These are phyloP conservation scores for Pseudopithomyces maydicus DNA, from an alignment of 2,329 filamentous ascomycete genomes.

Conservation along the genomic window DNA sequence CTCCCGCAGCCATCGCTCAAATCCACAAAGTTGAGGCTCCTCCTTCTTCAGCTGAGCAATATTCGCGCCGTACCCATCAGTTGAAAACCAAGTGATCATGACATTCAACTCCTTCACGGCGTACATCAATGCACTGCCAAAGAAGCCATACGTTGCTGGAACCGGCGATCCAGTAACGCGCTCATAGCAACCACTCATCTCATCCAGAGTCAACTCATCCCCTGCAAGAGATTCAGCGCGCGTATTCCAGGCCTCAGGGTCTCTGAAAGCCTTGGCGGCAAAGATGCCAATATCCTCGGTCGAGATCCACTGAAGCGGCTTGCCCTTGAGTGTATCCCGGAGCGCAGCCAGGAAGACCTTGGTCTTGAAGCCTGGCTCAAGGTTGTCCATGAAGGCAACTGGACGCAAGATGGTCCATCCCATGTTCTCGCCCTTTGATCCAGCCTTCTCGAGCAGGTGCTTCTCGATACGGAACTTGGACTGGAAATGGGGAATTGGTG, in stretches of 20 bases:
- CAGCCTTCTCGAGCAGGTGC: constrained; percentile 58
- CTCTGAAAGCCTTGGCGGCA: constrained; percentile 55
- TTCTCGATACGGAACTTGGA: constrained; percentile 67
- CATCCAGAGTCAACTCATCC: constrained; percentile 55
- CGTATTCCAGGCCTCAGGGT: constrained; percentile 52
- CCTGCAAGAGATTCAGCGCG: constrained; percentile 57
- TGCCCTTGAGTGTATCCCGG: constrained; percentile 48
- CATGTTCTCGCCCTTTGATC: constrained; percentile 53
- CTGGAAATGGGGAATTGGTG: constrained; percentile 64
- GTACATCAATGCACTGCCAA: constrained; percentile 49
- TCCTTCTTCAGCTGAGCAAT: constrained; percentile 48
- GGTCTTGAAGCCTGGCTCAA: constrained; percentile 53
- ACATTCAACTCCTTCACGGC: constrained; percentile 50
- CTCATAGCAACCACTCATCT: constrained; percentile 54
- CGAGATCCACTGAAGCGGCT: constrained; percentile 48
- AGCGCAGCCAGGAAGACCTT: constrained; percentile 56
- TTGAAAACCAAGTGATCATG: constrained; percentile 60
- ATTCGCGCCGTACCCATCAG: constrained; percentile 55
- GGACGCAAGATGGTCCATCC: constrained; percentile 67
- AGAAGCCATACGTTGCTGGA: constrained; percentile 49
- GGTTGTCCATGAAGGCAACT: constrained; percentile 67
- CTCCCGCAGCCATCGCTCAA: constrained; percentile 55
- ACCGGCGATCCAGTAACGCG: constrained; percentile 51
- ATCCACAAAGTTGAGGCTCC: constrained; percentile 54
- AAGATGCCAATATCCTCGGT: constrained; percentile 59